phyloP scores from a whole-genome alignment of 2,329 filamentous ascomycete genomes.

The Pseudogymnoascus sp. region DNA sequence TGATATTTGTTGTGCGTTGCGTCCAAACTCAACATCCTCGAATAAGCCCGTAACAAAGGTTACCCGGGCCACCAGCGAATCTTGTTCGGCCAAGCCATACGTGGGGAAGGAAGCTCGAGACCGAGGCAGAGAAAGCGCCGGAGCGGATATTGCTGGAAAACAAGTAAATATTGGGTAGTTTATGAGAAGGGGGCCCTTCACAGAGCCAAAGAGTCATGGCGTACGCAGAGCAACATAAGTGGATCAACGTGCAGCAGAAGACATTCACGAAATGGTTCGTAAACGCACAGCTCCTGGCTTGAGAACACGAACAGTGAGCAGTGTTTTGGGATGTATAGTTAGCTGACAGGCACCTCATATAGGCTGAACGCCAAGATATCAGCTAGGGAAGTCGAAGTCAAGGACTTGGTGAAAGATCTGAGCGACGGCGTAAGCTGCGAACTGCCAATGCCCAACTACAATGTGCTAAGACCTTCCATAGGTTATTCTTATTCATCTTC shows the following conservation, averaged over 20 bases:
- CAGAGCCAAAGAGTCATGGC: conserved; percentile 40
- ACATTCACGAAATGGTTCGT: conserved; percentile 93
- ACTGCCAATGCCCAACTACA: conserved; percentile 10
- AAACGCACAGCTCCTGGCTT: neutral
- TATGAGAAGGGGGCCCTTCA: neutral
- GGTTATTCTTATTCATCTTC: conserved; percentile 92
- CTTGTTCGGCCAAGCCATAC: neutral
- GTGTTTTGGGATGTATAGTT: neutral
- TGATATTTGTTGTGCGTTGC: neutral
- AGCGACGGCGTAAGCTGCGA: conserved; percentile 73
- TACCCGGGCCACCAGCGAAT: neutral
- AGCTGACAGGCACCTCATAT: neutral
- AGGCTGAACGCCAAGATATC: conserved; percentile 96
- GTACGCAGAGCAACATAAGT: conserved; percentile 55
- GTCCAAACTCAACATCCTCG: neutral
- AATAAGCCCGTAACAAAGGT: neutral
- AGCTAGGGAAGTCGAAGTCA: conserved; percentile 67
- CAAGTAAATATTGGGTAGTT: neutral
- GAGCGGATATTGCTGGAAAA: neutral
- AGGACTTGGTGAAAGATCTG: conserved; percentile 80
- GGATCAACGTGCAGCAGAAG: conserved; percentile 87
- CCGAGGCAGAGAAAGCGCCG: neutral
- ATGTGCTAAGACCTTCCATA: conserved; percentile 30
- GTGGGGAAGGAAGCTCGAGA: conserved; percentile 1
- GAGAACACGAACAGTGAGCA: conserved; percentile 15